A percentile compares a stretch with the other conserved stretches of the same genome.
These are phyloP conservation scores for Quaeritorhiza haematococci DNA, from an alignment of 371 early-diverging fungal species.

Conservation along the genomic window DNA sequence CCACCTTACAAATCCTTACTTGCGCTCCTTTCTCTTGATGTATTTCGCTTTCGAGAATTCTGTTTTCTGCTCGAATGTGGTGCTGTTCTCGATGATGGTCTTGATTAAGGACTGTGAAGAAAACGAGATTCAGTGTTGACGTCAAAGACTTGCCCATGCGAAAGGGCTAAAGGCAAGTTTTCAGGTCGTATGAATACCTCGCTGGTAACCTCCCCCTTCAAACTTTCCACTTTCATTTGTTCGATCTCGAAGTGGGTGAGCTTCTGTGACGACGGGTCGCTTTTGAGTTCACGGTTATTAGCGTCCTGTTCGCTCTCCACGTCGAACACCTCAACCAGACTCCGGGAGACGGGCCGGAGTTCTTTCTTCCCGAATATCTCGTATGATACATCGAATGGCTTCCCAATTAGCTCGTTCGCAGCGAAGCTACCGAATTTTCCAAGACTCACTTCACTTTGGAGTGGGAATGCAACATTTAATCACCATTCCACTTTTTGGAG, in stretches of 20 bases:
- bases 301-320: conserved; percentile 61
- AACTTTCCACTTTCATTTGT: conserved; percentile 64
- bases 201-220: conserved; percentile 61
- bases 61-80: conserved; percentile 84
- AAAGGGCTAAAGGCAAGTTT: conserved; percentile 10
- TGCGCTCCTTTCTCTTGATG: conserved; percentile 85
- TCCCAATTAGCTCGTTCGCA: conserved; percentile 72
- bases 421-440: conserved; percentile 93
- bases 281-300: conserved; percentile 79
- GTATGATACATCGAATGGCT: conserved; percentile 76
- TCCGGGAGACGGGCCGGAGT: conserved; percentile 13
- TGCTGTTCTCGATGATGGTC: conserved; percentile 74
- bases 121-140: neutral
- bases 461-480: neutral
- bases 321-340: conserved; percentile 8
- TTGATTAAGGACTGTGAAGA: conserved; percentile 63
- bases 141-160: neutral
- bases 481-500: neutral
- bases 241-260: conserved; percentile 81
- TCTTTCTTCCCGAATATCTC: conserved; percentile 64
- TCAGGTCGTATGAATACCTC: conserved; percentile 33
- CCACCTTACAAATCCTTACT: conserved; percentile 42
- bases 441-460: conserved; percentile 55
- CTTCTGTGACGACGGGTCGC: conserved; percentile 70
- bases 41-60: conserved; percentile 95